Evolutionary conservation across 257 asterid species (phyloP).

Genomic region (Solanum arcanum): DNA sequence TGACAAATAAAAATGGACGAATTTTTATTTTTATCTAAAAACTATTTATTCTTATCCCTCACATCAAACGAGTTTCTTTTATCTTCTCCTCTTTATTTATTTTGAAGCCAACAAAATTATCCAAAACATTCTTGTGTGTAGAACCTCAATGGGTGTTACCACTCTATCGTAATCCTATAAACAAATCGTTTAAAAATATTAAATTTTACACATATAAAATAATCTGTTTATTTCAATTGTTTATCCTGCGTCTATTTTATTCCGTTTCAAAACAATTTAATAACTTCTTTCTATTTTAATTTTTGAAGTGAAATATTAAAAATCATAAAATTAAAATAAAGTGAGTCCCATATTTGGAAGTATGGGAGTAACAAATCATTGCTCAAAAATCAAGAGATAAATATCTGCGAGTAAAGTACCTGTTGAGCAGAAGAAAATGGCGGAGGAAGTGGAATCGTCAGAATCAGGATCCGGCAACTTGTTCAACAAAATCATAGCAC

Average conservation of each 20-base stretch:
- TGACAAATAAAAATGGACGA: too few species aligned
- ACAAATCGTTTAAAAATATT: neutral
- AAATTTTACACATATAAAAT: neutral
- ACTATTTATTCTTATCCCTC: too few species aligned
- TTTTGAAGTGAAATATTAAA: too few species aligned
- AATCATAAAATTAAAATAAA: neutral
- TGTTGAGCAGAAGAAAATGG: neutral
- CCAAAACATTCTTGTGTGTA: too few species aligned
- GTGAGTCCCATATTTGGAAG: neutral
- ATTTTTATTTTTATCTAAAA: too few species aligned
- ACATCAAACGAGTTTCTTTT: neutral
- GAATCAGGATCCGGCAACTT: constrained; percentile 4
- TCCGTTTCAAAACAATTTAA: neutral
- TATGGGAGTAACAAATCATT: neutral
- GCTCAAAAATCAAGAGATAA: neutral
- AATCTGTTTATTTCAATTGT: neutral
- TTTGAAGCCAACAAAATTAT: too few species aligned
- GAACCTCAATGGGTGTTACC: too few species aligned
- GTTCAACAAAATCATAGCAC: constrained; percentile 39
- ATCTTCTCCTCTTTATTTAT: neutral
- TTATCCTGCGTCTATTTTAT: neutral
- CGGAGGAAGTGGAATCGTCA: neutral
- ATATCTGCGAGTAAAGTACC: neutral
- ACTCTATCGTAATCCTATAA: too few species aligned
- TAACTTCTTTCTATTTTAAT: too few species aligned